Base-by-base conservation (phyloP, 2,329 filamentous ascomycete species). In the Colletotrichum kahawae region DNA sequence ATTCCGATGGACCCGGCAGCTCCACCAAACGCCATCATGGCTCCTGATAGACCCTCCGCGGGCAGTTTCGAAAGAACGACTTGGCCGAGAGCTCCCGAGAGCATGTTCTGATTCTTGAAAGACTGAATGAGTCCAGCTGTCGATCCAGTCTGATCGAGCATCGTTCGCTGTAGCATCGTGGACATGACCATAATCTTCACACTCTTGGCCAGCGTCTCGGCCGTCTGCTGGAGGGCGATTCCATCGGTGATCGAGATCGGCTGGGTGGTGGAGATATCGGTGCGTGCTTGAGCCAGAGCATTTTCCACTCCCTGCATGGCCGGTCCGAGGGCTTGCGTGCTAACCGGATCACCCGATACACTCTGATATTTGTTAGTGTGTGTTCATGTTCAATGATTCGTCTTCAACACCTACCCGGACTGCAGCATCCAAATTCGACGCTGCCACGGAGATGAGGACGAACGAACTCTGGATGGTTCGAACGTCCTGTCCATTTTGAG, bases 161-260 rank as follows among this genome's bases (percentile, higher is more conserved):
- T 62, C 27, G 36, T 48, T 21, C 70, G 69, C 24, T 76, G 69
- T 3, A 77, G 63, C 62, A 76, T 67, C 43, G 70, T 56, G 16
- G 73, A 70, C 76, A 76, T 74, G 65, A 77, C 70, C 70, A 68
- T 67, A 43, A 77, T 77, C 67, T 77, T 77, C 8, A 76, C 16
- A 24, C 68, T 77, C 51, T 75, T 76, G n/a, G 64, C 54, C 16
- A 77, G 43, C 2, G 64, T 67, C 16, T 73, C 64, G 6, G 66
- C 73, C n/a, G 62, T 71, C 21, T 24, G 56, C n/a, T 76, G 73
- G 10, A 77, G 73, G 21, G 36, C 54, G 10, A 78, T 71, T 7
- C 75, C 79, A 9, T 77, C 80, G n/a, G 78, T 76, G 3, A 82
- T 56, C 2, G 78, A 79, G 33, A 82, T 78, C n/a, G 77, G 75